Percentiles rank a stretch among this genome's conserved stretches.
Evolutionary conservation across 768 basidiomycete species (phyloP).

Genomic region (Amanita subjunquillea): DNA sequence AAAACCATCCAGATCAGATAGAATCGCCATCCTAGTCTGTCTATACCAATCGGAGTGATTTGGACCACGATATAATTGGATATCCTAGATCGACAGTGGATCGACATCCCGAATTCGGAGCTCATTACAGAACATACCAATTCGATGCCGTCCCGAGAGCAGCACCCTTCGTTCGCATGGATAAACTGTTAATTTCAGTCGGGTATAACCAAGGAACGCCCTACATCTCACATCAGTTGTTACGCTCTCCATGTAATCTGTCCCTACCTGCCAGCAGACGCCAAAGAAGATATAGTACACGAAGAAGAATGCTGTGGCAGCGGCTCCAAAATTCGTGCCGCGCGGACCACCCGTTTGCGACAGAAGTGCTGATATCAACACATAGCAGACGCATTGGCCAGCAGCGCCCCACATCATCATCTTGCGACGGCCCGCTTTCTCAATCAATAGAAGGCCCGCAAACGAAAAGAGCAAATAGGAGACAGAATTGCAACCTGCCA

Average conservation of each 20-base stretch:
- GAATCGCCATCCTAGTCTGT: constrained; percentile 36
- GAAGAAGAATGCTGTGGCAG: constrained; percentile 39
- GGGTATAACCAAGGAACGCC: constrained; percentile 43
- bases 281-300: constrained; percentile 41
- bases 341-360: constrained; percentile 22
- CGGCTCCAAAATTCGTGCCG: constrained; percentile 28
- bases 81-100: constrained; percentile 19
- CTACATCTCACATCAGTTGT: constrained; percentile 11
- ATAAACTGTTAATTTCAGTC: constrained; percentile 38
- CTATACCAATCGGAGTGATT: constrained; percentile 36
- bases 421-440: constrained; percentile 36
- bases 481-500: constrained; percentile 42
- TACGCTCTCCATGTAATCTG: neutral
- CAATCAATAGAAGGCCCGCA: constrained; percentile 33
- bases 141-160: constrained; percentile 38
- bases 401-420: constrained; percentile 46
- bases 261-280: constrained; percentile 38
- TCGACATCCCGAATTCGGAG: neutral
- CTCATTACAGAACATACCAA: constrained; percentile 18
- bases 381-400: constrained; percentile 37
- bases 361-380: constrained; percentile 31
- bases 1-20: constrained; percentile 40
- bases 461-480: constrained; percentile 41
- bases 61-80: constrained; percentile 43
- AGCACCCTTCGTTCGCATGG: constrained; percentile 41